Percentiles rank a stretch among this genome's conserved stretches.
Conservation (phyloP, 805 yeast species). For the Starmera amethionina region DNA sequence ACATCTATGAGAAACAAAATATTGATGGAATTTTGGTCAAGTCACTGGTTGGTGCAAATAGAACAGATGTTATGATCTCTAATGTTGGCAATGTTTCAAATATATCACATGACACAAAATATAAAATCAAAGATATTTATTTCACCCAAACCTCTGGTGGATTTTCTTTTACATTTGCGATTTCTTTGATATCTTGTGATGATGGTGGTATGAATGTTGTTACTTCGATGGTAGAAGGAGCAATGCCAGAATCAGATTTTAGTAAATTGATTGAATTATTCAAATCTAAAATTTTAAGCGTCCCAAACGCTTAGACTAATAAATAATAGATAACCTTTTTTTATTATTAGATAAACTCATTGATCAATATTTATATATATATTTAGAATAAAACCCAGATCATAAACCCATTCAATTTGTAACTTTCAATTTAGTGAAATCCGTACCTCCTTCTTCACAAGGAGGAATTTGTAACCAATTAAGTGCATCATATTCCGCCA, state of each 20-base stretch:
- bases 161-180: conserved; percentile 5
- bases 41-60: conserved; percentile 3
- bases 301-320: no score
- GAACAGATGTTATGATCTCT: conserved; percentile 10
- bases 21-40: conserved; percentile 8
- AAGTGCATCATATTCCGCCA: conserved; percentile 43
- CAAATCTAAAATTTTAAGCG: neutral
- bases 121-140: conserved; percentile 6
- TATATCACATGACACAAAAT: neutral
- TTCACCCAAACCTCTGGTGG: conserved; percentile 10
- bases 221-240: conserved; percentile 8
- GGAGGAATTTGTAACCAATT: conserved; percentile 80
- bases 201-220: conserved; percentile 9
- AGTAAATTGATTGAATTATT: conserved; percentile 5
- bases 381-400: no score
- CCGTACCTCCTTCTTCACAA: conserved; percentile 41
- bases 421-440: conserved; percentile 39
- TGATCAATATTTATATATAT: no score
- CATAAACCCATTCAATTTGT: neutral
- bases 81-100: conserved; percentile 10
- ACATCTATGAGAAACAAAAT: conserved; percentile 2
- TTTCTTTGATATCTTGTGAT: conserved; percentile 4
- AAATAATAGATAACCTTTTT: no score
- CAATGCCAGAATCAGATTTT: conserved; percentile 1
- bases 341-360: no score